A percentile compares a stretch with the other conserved stretches of the same genome.
Conservation (phyloP, 2,329 filamentous ascomycete genomes). For the Fusarium newnesense region DNA sequence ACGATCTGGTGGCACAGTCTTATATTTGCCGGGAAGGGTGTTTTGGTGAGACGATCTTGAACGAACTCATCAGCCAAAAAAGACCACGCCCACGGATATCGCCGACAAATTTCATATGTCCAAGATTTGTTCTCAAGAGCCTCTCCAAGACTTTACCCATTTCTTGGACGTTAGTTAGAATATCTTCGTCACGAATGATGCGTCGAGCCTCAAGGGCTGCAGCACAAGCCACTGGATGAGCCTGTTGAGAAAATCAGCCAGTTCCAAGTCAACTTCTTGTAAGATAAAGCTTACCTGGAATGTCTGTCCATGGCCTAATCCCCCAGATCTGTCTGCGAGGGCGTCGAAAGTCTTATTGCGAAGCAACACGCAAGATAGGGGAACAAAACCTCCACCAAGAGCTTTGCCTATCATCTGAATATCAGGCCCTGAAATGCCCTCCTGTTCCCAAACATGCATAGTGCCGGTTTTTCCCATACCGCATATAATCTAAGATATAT, state of each 20-base stretch:
- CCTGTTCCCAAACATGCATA: slow-evolving; percentile 39
- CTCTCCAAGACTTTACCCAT: neutral
- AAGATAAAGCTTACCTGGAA: neutral
- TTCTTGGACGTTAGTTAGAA: neutral
- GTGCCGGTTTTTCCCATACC: slow-evolving; percentile 37
- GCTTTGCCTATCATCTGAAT: slow-evolving; percentile 34
- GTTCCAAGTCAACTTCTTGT: neutral
- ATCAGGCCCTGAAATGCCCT: slow-evolving; percentile 29
- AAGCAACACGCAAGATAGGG: slow-evolving; percentile 21
- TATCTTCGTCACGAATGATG: neutral
- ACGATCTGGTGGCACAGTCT: neutral
- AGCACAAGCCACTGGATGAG: slow-evolving; percentile 2
- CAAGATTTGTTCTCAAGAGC: neutral
- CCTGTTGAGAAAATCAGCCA: neutral
- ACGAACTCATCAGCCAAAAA: slow-evolving; percentile 7
- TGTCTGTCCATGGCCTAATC: neutral
- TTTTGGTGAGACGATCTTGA: neutral
- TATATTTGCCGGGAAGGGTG: neutral
- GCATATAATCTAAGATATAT: slow-evolving; percentile 33
- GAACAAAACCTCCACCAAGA: slow-evolving; percentile 28
- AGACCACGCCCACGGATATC: slow-evolving; percentile 6
- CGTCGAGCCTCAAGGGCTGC: neutral
- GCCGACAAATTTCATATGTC: neutral
- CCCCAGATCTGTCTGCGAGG: neutral
- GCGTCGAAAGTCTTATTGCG: neutral